These are phyloP conservation scores for Gnetum montanum DNA, from an alignment of 75 land plant species.

Conservation along the genomic window DNA sequence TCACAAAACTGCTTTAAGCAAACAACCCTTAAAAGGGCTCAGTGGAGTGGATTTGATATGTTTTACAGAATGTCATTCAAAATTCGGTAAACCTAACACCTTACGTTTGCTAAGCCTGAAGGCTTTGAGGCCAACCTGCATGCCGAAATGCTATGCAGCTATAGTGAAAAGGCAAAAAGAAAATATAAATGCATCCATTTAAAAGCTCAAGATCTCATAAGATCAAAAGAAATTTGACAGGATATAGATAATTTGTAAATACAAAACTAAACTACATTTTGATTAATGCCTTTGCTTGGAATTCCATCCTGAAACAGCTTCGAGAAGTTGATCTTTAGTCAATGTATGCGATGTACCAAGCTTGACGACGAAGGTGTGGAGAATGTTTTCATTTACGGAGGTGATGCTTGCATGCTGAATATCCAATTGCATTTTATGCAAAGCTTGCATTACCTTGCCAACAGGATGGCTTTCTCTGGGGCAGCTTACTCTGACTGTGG, in stretches of 20 bases:
- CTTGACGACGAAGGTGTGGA: conserved; percentile 16
- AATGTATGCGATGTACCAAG: conserved; percentile 2
- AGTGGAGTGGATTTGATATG: too few species aligned
- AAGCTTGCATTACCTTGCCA: conserved; percentile 16
- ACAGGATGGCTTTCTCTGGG: conserved; percentile 19
- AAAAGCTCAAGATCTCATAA: too few species aligned
- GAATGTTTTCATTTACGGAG: conserved; percentile 12
- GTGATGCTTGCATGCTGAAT: conserved; percentile 26
- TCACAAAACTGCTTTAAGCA: too few species aligned
- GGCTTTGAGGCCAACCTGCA: too few species aligned
- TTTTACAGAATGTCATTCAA: too few species aligned
- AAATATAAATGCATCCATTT: too few species aligned
- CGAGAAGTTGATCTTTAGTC: conserved; percentile 7
- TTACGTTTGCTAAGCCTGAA: too few species aligned
- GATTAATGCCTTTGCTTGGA: conserved; percentile 2
- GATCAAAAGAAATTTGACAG: not conserved
- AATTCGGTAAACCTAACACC: too few species aligned
- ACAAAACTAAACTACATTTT: not conserved
- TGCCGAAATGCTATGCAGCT: too few species aligned
- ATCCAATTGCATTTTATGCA: conserved; percentile 23
- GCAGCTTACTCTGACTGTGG: conserved; percentile 26
- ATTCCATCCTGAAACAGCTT: conserved; percentile 9
- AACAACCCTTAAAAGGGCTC: too few species aligned
- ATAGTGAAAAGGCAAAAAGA: too few species aligned
- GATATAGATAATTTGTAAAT: not conserved